These are phyloP conservation scores for Backusella psychrophila DNA, from an alignment of 192 early-diverging fungal genomes.

Conservation along the genomic window DNA sequence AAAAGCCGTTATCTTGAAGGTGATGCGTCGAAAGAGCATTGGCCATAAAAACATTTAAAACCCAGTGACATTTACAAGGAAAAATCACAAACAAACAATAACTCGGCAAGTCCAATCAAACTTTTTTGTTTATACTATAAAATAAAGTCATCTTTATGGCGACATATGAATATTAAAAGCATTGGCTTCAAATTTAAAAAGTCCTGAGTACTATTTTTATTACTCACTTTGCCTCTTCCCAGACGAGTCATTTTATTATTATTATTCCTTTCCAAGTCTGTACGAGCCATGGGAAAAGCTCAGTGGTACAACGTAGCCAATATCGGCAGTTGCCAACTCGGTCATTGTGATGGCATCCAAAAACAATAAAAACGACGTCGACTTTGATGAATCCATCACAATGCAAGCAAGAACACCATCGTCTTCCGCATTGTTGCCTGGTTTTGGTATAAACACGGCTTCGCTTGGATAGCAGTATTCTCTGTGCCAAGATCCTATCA, in stretches of 20 bases:
- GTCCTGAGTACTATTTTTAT: too few species aligned
- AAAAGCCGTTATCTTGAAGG: too few species aligned
- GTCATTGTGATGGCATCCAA: constrained; percentile 68
- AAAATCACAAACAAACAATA: too few species aligned
- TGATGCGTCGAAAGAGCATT: too few species aligned
- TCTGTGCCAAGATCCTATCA: constrained; percentile 40
- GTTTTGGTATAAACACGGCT: constrained; percentile 70
- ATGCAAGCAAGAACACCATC: constrained; percentile 72
- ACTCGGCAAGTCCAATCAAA: too few species aligned
- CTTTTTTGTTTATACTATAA: too few species aligned
- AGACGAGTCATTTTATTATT: background rate
- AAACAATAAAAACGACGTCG: constrained; percentile 65
- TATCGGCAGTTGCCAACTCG: constrained; percentile 62
- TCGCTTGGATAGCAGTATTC: constrained; percentile 74
- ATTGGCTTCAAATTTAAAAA: too few species aligned
- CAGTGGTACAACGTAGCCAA: constrained; percentile 62
- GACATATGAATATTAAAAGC: too few species aligned
- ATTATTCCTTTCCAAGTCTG: background rate
- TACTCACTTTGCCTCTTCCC: background rate
- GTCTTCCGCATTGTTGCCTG: constrained; percentile 38
- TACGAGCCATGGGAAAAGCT: constrained; percentile 54
- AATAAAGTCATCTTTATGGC: too few species aligned
- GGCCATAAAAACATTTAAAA: too few species aligned
- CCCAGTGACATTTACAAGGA: too few species aligned
- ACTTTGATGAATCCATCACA: constrained; percentile 63